Percentiles rank a stretch among this genome's conserved stretches.
Evolutionary conservation across 192 early-diverging fungal genomes (phyloP).

Genomic region (Spizellomyces punctatus): DNA sequence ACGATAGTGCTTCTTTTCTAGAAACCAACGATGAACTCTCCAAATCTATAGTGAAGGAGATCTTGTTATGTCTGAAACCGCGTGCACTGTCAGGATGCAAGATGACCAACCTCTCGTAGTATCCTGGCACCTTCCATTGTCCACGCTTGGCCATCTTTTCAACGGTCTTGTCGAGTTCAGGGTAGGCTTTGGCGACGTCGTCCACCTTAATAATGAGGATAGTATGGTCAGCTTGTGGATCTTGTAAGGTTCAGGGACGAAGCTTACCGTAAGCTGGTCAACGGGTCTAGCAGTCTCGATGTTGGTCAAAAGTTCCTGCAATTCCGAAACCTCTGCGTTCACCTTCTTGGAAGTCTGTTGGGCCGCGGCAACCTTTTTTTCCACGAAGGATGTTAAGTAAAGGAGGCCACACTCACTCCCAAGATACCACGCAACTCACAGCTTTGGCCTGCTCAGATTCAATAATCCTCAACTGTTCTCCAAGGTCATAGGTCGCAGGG

Average conservation of each 20-base stretch:
- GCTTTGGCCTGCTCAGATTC: conserved; percentile 55
- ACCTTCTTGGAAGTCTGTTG: conserved; percentile 84
- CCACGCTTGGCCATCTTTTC: conserved; percentile 91
- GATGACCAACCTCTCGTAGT: conserved; percentile 81
- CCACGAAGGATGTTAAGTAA: background rate
- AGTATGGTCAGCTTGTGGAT: conserved; percentile 2
- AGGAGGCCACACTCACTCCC: too few relatives aligned
- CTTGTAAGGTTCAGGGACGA: background rate
- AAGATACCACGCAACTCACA: conserved; percentile 33
- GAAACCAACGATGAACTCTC: conserved; percentile 56
- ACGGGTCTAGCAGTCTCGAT: conserved; percentile 93
- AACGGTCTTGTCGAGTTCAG: conserved; percentile 85
- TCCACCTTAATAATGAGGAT: conserved; percentile 64
- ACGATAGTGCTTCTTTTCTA: conserved; percentile 12
- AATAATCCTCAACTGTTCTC: conserved; percentile 75
- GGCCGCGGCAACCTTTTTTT: conserved; percentile 72
- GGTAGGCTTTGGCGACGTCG: conserved; percentile 91
- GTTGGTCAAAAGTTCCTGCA: conserved; percentile 86
- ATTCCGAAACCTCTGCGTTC: conserved; percentile 81
- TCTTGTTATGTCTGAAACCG: background rate
- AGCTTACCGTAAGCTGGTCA: conserved; percentile 85
- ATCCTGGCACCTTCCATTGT: conserved; percentile 90
- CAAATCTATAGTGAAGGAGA: conserved; percentile 41
- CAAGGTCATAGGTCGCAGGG: conserved; percentile 80
- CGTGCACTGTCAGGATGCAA: background rate